These are phyloP conservation scores for Exserohilum rostratum DNA, from an alignment of 2,329 filamentous ascomycete genomes.

Conservation along the genomic window DNA sequence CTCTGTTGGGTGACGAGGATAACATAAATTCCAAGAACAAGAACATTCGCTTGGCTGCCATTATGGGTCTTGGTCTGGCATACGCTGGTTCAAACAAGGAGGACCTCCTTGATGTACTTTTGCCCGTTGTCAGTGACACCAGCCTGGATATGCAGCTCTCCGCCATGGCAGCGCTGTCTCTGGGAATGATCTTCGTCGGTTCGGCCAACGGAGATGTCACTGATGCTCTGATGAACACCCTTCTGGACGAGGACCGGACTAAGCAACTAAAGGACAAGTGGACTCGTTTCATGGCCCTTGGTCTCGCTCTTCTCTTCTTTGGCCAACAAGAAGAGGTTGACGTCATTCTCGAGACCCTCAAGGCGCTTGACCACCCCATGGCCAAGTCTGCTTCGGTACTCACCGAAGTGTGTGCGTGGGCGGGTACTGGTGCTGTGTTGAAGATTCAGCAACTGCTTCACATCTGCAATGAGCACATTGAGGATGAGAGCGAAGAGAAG, in stretches of 20 bases:
- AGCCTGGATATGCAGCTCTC: constrained; percentile 91
- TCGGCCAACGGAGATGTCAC: constrained; percentile 90
- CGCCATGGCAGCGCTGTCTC: constrained; percentile 90
- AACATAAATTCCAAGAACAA: constrained; percentile 80
- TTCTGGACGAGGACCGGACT: constrained; percentile 91
- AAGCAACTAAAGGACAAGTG: constrained; percentile 96
- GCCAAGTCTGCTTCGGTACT: constrained; percentile 93
- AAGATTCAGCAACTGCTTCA: constrained; percentile 97
- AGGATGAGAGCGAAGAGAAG: constrained; percentile 86
- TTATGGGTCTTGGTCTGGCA: constrained; percentile 94
- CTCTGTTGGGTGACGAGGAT: constrained; percentile 79
- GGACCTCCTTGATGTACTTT: constrained; percentile 80
- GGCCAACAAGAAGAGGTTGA: constrained; percentile 98
- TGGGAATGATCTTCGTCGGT: constrained; percentile 90
- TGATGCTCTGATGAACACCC: constrained; percentile 87
- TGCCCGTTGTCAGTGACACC: constrained; percentile 86
- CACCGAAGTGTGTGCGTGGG: constrained; percentile 97
- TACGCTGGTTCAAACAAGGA: constrained; percentile 95
- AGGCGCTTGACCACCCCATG: constrained; percentile 96
- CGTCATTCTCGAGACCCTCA: constrained; percentile 93
- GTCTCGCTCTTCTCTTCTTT: constrained; percentile 91
- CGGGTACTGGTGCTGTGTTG: constrained; percentile 92
- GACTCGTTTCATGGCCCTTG: constrained; percentile 95
- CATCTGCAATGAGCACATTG: constrained; percentile 96
- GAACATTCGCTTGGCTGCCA: constrained; percentile 78